phyloP scores from a whole-genome alignment of 2,329 filamentous ascomycete species.

The Pestalotiopsis sp. region DNA sequence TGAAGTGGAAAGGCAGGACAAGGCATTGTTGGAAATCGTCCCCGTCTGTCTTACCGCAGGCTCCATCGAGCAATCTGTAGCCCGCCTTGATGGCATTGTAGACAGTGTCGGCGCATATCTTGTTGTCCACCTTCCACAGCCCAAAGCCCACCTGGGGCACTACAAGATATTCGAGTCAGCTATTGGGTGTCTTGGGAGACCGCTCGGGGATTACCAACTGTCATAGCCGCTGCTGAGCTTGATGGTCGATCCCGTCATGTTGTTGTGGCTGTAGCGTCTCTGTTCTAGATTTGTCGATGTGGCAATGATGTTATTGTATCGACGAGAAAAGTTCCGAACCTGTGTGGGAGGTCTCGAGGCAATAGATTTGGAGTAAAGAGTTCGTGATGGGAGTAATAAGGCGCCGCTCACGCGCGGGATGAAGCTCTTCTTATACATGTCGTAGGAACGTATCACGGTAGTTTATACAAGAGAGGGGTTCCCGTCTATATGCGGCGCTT shows the following conservation, averaged over 20 bases:
- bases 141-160: conserved; percentile 77
- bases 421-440: conserved; percentile 10
- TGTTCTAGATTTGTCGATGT: neutral
- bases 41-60: conserved; percentile 51
- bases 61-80: conserved; percentile 63
- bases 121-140: conserved; percentile 82
- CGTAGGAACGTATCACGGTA: neutral
- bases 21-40: neutral
- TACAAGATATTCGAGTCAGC: neutral
- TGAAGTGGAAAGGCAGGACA: too few relatives aligned
- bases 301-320: neutral
- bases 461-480: neutral
- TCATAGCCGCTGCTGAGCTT: conserved; percentile 68
- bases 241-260: conserved; percentile 44
- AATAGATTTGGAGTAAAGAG: neutral
- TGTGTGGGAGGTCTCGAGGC: neutral
- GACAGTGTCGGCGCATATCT: conserved; percentile 72
- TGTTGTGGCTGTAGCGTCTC: conserved; percentile 1
- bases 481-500: neutral
- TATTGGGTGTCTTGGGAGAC: neutral
- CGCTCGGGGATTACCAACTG: conserved; percentile 34
- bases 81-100: conserved; percentile 73
- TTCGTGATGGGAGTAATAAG: neutral
- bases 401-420: neutral
- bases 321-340: neutral